Evolutionary conservation across 345 rosid species (phyloP).

Genomic region (Linum trigynum): DNA sequence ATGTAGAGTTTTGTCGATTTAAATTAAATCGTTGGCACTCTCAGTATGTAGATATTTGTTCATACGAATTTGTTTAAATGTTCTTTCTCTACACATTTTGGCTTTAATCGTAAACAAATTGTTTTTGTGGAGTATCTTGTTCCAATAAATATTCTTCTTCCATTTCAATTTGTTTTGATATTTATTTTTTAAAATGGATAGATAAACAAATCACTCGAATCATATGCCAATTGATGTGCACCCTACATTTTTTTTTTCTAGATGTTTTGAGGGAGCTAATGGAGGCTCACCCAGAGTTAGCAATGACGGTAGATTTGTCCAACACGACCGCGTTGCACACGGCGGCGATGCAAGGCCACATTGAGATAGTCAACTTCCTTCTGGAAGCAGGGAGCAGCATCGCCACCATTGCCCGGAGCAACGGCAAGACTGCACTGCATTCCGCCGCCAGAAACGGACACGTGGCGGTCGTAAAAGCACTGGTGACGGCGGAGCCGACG

Average conservation of each 20-base stretch:
- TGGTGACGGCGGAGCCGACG: conserved; percentile 49
- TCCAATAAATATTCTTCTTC: too few species aligned
- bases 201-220: too few species aligned
- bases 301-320: conserved; percentile 88
- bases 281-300: conserved; percentile 71
- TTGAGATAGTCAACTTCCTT: conserved; percentile 53
- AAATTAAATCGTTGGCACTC: too few species aligned
- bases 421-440: conserved; percentile 86
- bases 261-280: conserved; percentile 56
- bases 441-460: conserved; percentile 91
- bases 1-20: too few species aligned
- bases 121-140: too few species aligned
- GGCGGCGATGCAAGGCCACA: conserved; percentile 84
- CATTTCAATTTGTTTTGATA: too few species aligned
- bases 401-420: conserved; percentile 75
- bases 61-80: too few species aligned
- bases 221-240: too few species aligned
- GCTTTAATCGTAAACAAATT: too few species aligned
- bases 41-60: too few species aligned
- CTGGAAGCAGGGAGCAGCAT: conserved; percentile 69
- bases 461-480: conserved; percentile 54
- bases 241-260: conserved; percentile 11
- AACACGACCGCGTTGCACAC: conserved; percentile 88
- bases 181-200: too few species aligned
- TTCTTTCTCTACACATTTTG: too few species aligned